Evolutionary conservation across 1,284 basidiomycete species (phyloP).

Genomic region (Ceratobasidium sp.): DNA sequence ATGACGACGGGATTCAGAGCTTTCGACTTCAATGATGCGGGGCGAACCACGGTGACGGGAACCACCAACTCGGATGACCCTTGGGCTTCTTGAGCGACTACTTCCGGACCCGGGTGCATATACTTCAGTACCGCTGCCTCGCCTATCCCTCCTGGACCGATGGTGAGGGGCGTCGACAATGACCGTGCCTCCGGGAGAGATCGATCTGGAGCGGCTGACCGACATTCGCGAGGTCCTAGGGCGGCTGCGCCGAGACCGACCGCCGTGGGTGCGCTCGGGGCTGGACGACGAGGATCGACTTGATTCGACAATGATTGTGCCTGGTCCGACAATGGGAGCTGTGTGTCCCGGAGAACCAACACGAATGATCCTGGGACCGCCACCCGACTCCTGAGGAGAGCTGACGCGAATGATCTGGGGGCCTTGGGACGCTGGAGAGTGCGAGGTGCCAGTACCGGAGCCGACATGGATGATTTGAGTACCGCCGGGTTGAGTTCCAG

Average conservation of each 20-base stretch:
- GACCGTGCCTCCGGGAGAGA: not conserved
- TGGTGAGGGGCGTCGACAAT: not conserved
- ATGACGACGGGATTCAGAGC: not conserved
- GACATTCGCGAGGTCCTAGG: not conserved
- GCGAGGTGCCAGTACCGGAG: not conserved
- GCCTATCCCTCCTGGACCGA: not conserved
- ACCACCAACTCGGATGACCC: conserved; percentile 1
- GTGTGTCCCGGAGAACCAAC: conserved; percentile 26
- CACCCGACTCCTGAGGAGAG: not conserved
- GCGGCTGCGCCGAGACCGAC: not conserved
- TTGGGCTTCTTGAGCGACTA: not conserved
- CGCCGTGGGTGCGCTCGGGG: not conserved
- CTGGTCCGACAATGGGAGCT: conserved; percentile 1
- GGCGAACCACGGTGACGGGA: not conserved
- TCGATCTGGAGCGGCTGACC: not conserved
- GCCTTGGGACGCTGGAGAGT: not conserved
- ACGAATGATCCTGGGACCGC: conserved; percentile 24
- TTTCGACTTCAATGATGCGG: not conserved
- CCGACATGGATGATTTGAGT: conserved; percentile 12
- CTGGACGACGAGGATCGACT: not conserved
- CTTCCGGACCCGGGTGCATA: not conserved
- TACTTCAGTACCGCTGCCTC: not conserved
- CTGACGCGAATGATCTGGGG: conserved; percentile 24
- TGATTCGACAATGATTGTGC: conserved; percentile 12
- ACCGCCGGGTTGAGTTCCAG: not conserved